Percentiles rank a stretch among this genome's conserved stretches.
Conservation (phyloP, 768 basidiomycete genomes). For the Termitomyces eurrhizus region DNA sequence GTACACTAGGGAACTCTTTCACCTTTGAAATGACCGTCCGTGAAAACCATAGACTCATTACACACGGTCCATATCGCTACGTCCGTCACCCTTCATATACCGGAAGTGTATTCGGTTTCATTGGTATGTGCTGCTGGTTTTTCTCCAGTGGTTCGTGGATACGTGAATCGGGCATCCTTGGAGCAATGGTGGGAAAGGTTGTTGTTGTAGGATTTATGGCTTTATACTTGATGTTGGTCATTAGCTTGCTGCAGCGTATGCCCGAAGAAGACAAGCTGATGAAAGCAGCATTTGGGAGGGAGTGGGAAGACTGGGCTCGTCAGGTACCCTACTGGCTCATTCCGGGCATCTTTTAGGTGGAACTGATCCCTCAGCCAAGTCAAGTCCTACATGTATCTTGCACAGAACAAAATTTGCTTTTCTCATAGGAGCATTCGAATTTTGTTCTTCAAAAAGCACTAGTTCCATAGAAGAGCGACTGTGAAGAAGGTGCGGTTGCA, state of each 20-base stretch:
- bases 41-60: neutral
- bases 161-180: neutral
- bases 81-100: neutral
- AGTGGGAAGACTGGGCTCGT: conserved; percentile 16
- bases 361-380: no score
- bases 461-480: no score
- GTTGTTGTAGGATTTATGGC: neutral
- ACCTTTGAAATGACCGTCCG: conserved; percentile 25
- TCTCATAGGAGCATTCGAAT: no score
- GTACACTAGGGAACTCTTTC: conserved; percentile 30
- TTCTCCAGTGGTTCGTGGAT: neutral
- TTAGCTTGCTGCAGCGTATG: neutral
- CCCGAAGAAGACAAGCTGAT: conserved; percentile 13
- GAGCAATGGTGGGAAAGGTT: neutral
- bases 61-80: neutral
- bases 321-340: conserved; percentile 13
- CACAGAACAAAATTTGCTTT: no score
- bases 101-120: neutral
- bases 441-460: no score
- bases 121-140: neutral
- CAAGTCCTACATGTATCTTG: no score
- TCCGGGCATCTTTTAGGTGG: conserved; percentile 2
- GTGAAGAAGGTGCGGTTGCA: no score
- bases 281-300: conserved; percentile 11
- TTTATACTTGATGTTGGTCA: neutral